Evolutionary conservation across 352 stramenopile species (phyloP), one percentile per base, ranked within the genome.

Genomic region (Saprolegnia parasitica): DNA sequence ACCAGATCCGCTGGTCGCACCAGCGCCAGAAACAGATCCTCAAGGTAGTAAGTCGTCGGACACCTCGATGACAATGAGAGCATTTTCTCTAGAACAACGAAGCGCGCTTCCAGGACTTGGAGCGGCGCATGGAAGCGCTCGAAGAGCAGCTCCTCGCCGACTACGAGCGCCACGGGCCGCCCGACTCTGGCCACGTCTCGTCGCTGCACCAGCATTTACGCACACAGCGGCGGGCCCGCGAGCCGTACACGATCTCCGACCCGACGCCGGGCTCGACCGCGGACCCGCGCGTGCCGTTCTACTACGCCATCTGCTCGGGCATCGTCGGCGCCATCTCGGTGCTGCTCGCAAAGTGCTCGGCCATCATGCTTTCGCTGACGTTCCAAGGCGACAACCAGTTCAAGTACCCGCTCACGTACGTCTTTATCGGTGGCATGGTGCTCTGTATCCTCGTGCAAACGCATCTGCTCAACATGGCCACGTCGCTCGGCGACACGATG

Each of bases 391-490:
- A 92, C 4, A 93, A 95, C 70, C 87, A 95, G 75, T 95, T 95
- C 73, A 82, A 89, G 68, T 91, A 92, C 45, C 77, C 77, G 9
- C 65, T 94, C 18, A 94, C 87, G 49, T 95, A 95, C 71, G 83
- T 94, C 52, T 95, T 95, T 55, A 68, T 93, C 24, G 86, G 86
- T 23, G 87, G 86, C 62, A 95, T 95, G 82, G 84, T 95, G 55
- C 77, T 90, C 47, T 93, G 81, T 63, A 90, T 95, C 66, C 76
- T 95, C 23, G 77, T 94, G 46, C 87, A 95, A 70, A 95, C 87
- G 35, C 86, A 95, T 62, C 89, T 95, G 68, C 80, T 95, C 61
- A 95, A 95, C 68, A 83, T 93, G 75, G 87, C 87, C 6, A 95
- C 84, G 50, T 67, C 86, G 13, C 67, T 93, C 50, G 87, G 87